These are phyloP conservation scores for Dipteronia sinensis DNA, from an alignment of 345 rosid genomes.

Conservation along the genomic window DNA sequence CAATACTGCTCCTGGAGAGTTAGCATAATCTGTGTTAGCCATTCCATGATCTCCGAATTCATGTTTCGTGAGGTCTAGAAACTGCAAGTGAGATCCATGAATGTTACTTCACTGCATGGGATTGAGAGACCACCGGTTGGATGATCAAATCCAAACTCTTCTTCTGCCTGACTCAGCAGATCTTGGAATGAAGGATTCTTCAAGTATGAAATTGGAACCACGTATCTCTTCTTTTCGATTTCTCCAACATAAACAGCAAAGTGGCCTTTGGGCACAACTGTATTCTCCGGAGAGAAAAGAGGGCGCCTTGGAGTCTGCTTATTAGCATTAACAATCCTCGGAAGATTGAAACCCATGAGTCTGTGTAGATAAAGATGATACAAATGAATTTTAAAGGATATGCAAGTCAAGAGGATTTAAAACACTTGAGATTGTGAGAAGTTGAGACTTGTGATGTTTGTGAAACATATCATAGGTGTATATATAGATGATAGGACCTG, in stretches of 20 bases:
- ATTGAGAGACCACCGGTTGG: conserved; percentile 29
- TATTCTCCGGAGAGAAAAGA: background rate
- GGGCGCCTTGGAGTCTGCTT: background rate
- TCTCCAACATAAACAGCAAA: conserved; percentile 46
- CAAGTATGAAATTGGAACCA: conserved; percentile 40
- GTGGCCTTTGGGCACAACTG: conserved; percentile 43
- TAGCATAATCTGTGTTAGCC: background rate
- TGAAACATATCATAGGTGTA: background rate
- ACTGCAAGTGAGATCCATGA: conserved; percentile 24
- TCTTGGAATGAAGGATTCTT: conserved; percentile 44
- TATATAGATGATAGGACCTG: background rate
- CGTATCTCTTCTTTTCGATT: conserved; percentile 35
- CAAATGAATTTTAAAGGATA: background rate
- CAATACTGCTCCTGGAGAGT: background rate
- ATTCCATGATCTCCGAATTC: background rate
- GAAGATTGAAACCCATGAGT: conserved; percentile 10
- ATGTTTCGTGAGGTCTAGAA: background rate
- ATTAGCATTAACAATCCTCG: background rate
- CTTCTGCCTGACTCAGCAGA: conserved; percentile 24
- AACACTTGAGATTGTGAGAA: background rate
- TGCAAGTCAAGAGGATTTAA: background rate
- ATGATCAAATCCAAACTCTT: conserved; percentile 30
- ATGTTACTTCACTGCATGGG: conserved; percentile 26
- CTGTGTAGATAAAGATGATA: background rate
- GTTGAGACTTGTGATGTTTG: background rate